These are phyloP conservation scores for Diplodia corticola DNA, from an alignment of 2,329 filamentous ascomycete genomes.

Conservation along the genomic window DNA sequence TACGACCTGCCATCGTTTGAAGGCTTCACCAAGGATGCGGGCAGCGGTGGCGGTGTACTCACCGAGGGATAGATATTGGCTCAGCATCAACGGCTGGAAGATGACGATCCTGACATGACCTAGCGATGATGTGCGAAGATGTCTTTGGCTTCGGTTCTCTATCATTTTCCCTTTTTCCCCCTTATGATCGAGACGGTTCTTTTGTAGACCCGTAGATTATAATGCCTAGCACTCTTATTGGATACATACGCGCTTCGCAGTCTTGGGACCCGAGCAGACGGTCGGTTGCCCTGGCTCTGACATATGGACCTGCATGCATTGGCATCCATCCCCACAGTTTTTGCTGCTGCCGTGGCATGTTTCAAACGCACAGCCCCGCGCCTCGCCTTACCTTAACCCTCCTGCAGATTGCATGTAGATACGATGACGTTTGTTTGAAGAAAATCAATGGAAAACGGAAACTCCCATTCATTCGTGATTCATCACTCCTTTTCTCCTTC, in stretches of 20 bases:
- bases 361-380: neutral
- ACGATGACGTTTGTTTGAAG: neutral
- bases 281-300: neutral
- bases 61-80: constrained; percentile 24
- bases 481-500: neutral
- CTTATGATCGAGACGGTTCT: neutral
- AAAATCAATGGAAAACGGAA: neutral
- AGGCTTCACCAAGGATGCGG: constrained; percentile 15
- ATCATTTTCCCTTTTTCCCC: neutral
- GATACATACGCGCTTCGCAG: neutral
- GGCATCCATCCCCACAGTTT: constrained; percentile 1
- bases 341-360: neutral
- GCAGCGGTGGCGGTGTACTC: constrained; percentile 25
- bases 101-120: neutral
- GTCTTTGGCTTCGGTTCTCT: neutral
- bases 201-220: neutral
- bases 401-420: neutral
- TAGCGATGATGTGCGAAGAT: neutral
- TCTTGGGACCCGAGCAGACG: neutral
- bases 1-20: constrained; percentile 53
- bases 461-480: neutral
- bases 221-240: neutral
- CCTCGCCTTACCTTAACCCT: neutral
- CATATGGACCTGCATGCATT: neutral
- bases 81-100: neutral